These are phyloP conservation scores for Balamuthia mandrillaris DNA, from an alignment of 208 protist genomes.

Conservation along the genomic window DNA sequence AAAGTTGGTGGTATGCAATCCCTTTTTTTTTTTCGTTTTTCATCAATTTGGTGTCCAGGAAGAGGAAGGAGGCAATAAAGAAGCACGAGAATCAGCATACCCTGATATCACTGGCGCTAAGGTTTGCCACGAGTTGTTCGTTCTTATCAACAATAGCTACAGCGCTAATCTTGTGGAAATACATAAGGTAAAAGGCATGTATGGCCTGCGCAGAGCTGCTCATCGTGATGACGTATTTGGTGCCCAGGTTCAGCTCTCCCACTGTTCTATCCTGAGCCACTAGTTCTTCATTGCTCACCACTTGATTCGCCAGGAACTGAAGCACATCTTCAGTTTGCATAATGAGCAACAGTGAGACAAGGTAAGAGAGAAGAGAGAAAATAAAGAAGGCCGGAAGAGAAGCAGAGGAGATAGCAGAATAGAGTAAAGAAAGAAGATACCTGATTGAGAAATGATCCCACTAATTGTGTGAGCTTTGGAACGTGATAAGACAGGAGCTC, in stretches of 20 bases:
- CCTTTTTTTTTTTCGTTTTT: too few species aligned
- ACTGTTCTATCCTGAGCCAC: conserved; percentile 1
- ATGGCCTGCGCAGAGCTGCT: conserved; percentile 23
- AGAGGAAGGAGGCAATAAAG: too few species aligned
- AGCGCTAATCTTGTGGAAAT: conserved; percentile 23
- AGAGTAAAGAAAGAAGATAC: not conserved
- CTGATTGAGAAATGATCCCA: conserved; percentile 24
- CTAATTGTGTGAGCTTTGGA: not conserved
- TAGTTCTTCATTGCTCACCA: not conserved
- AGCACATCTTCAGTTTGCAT: not conserved
- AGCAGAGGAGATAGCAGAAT: not conserved
- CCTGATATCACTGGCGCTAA: conserved; percentile 18
- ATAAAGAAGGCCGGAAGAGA: not conserved
- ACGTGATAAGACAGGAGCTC: not conserved
- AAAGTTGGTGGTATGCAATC: not conserved
- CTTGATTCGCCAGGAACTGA: not conserved
- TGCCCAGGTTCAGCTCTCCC: not conserved
- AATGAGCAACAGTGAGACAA: not conserved
- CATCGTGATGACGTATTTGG: not conserved
- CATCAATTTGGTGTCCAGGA: too few species aligned
- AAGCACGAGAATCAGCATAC: too few species aligned
- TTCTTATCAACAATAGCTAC: conserved; percentile 20
- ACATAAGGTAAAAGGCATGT: conserved; percentile 28
- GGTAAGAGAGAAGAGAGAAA: not conserved
- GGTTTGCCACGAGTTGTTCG: not conserved